phyloP scores from a whole-genome alignment of 257 asterid species.

The Fraxinus americana region DNA sequence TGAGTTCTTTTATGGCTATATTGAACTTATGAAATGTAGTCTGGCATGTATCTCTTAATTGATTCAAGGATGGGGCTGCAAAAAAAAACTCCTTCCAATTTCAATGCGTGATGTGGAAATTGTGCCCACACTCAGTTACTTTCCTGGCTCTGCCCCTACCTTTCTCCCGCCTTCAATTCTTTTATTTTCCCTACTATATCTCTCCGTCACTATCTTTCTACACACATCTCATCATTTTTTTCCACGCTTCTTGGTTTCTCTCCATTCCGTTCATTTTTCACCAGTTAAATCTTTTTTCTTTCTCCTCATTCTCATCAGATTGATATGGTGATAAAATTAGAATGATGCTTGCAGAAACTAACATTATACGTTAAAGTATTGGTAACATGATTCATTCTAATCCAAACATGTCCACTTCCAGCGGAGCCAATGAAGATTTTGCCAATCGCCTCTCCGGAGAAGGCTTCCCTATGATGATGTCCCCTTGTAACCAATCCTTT shows the following conservation, averaged over 20 bases:
- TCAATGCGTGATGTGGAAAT: constrained; percentile 84
- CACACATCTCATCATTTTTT: background rate
- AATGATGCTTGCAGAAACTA: constrained; percentile 9
- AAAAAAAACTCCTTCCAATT: constrained; percentile 72
- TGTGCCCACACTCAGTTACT: constrained; percentile 11
- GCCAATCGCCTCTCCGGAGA: constrained; percentile 41
- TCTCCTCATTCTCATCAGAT: background rate
- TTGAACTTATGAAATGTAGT: too few species aligned
- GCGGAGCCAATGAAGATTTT: constrained; percentile 33
- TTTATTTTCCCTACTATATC: constrained; percentile 34
- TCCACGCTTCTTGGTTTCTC: background rate
- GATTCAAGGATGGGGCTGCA: constrained; percentile 59
- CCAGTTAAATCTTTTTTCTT: constrained; percentile 2
- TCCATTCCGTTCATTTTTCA: constrained; percentile 7
- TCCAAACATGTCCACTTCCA: constrained; percentile 34
- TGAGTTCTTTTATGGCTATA: too few species aligned
- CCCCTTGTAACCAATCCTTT: constrained; percentile 54
- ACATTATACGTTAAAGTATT: constrained; percentile 1
- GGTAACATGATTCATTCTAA: constrained; percentile 20
- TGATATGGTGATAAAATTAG: constrained; percentile 5
- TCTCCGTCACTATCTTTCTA: constrained; percentile 14
- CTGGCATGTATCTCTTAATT: background rate
- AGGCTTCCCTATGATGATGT: constrained; percentile 55
- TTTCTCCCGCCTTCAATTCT: constrained; percentile 7
- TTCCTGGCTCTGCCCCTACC: too few species aligned